Base-by-base conservation (phyloP, 805 yeast genomes). In the Zygosaccharomyces lentus region DNA sequence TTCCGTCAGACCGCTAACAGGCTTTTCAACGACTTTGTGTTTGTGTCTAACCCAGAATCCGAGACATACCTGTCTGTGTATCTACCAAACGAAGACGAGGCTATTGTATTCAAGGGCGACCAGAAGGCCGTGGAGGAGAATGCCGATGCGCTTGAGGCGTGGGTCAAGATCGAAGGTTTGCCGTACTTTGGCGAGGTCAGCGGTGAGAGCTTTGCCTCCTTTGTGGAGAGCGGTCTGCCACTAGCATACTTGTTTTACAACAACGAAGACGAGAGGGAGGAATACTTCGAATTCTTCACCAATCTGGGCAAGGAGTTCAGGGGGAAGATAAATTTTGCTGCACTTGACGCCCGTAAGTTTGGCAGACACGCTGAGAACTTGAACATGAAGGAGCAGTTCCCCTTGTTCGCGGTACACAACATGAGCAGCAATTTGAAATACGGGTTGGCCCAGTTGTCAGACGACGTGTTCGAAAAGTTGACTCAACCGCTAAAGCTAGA, bases 331-430 rank as follows among this genome's bases (percentile, higher is more conserved):
- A 87, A 85, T 73, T 82, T 93, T 67, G 96, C 86, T 55, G 95
- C 91, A 69, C 74, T 93, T 58, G 90, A 91, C 61, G 95, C 96
- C 47, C 62, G 73, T 45, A 71, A 72, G 59, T 93, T 71, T 65
- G 96, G 96, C 54, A 79, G 77, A 68, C 98, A 91, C 64, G 96
- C 96, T 47, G 83, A 78, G 61, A 79, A 81, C 69, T 77, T 93
- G 65, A 87, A 85, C 75, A 78, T 90, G 79, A 74, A 81, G 69
- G 85, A 87, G 62, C 79, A 81, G 59, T 84, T 85, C 78, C 99
- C 99, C 67, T 79, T 91, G 49, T 83, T 93, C 64, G 96, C 81
- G 41, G 84, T 91, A 56, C 97, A 91, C 70, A 86, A 88, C 61
- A 61, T 79, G 47, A 68, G 57, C 15, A 61, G 69, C 37, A 86